phyloP scores from a whole-genome alignment of 306 rosid genomes.

The Oxytropis ochrocephala region DNA sequence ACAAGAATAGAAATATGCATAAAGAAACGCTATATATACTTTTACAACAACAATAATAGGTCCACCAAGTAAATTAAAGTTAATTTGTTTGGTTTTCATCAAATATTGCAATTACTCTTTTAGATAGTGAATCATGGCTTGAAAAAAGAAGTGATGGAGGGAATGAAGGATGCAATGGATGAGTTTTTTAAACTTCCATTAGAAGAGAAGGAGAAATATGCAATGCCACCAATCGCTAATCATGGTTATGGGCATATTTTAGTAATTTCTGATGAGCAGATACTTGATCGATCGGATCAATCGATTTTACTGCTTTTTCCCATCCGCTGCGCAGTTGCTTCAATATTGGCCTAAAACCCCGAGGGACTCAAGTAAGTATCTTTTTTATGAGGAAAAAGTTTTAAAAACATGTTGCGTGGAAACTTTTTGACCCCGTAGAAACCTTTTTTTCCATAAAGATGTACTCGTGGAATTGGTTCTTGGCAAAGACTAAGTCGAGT shows the following conservation, averaged over 20 bases:
- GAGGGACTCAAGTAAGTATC: constrained; percentile 10
- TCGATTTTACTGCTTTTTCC: constrained; percentile 16
- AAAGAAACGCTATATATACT: too few species aligned
- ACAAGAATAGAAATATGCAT: too few species aligned
- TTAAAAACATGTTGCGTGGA: too few species aligned
- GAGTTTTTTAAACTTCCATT: constrained; percentile 34
- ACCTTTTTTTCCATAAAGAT: too few species aligned
- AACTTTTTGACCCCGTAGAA: too few species aligned
- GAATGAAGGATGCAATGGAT: constrained; percentile 22
- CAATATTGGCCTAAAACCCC: constrained; percentile 31
- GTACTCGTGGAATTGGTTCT: too few species aligned
- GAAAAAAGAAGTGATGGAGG: constrained; percentile 20
- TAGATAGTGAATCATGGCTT: constrained; percentile 37
- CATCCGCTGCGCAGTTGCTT: background rate
- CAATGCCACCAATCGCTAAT: constrained; percentile 6
- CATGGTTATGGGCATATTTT: constrained; percentile 32
- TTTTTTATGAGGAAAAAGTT: too few species aligned
- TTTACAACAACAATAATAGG: background rate
- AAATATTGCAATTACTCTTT: background rate
- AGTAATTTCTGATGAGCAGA: constrained; percentile 26
- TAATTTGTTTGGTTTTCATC: too few species aligned
- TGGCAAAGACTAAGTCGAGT: too few species aligned
- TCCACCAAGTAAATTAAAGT: too few species aligned
- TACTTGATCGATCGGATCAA: constrained; percentile 28
- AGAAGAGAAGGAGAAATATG: constrained; percentile 33